Percentiles rank a stretch among this genome's conserved stretches.
Evolutionary conservation across 1,284 basidiomycete genomes (phyloP).

Genomic region (Papiliotrema laurentii): DNA sequence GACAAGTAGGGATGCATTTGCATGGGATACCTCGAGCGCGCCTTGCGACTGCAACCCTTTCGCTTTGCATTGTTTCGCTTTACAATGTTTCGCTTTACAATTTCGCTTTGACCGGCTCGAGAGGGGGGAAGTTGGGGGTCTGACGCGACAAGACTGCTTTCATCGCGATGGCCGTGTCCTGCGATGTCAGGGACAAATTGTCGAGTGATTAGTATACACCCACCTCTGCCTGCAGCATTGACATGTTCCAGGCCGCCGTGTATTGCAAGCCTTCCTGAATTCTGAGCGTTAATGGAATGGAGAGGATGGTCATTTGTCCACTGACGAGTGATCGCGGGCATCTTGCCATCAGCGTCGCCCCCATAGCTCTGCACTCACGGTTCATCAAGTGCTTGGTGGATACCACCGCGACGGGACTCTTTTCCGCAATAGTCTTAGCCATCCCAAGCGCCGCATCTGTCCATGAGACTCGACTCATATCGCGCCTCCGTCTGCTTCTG

Average conservation of each 20-base stretch:
- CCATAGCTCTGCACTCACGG: constrained; percentile 14
- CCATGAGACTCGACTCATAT: constrained; percentile 16
- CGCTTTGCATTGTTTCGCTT: neutral
- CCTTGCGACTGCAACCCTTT: neutral
- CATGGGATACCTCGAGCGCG: neutral
- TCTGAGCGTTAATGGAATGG: constrained; percentile 44
- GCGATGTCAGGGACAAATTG: no score
- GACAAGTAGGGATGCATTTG: neutral
- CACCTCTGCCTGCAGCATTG: constrained; percentile 60
- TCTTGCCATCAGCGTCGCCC: constrained; percentile 47
- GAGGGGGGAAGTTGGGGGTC: constrained; percentile 30
- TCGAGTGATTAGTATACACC: no score
- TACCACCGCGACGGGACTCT: constrained; percentile 75
- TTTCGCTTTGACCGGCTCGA: constrained; percentile 14
- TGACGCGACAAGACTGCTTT: constrained; percentile 48
- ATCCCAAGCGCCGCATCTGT: constrained; percentile 61
- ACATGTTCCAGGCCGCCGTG: constrained; percentile 69
- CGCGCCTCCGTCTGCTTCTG: neutral
- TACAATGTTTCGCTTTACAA: constrained; percentile 4
- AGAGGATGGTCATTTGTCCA: constrained; percentile 35
- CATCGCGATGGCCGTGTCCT: constrained; percentile 49
- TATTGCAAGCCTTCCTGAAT: constrained; percentile 75
- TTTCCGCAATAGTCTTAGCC: constrained; percentile 64
- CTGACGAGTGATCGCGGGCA: constrained; percentile 69
- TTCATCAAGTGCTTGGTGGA: constrained; percentile 73